phyloP scores from a whole-genome alignment of 352 stramenopile genomes.

The Thalassiosira hispida region DNA sequence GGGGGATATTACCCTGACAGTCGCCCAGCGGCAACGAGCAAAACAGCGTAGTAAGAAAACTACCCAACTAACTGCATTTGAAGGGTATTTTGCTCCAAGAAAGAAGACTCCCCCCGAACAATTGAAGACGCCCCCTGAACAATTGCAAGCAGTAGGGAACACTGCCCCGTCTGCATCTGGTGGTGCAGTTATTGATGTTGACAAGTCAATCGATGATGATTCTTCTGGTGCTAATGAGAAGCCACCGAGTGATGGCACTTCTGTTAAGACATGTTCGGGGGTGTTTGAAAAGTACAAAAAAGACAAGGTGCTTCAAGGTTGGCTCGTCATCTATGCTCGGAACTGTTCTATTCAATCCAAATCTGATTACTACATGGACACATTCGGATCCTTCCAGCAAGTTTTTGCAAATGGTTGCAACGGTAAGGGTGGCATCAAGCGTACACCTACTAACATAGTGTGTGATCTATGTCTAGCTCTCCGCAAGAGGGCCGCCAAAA shows the following conservation, averaged over 20 bases:
- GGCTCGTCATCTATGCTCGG: neutral
- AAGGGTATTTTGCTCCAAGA: neutral
- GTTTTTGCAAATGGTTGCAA: neutral
- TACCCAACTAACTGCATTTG: neutral
- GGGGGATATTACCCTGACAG: neutral
- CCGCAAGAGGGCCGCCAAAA: neutral
- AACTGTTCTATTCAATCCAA: neutral
- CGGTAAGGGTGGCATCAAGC: neutral
- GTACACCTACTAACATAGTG: neutral
- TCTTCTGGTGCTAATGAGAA: neutral
- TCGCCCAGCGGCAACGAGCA: neutral
- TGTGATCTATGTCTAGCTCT: neutral
- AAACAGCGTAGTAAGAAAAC: neutral
- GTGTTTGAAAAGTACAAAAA: neutral
- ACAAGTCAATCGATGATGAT: neutral
- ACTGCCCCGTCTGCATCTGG: neutral
- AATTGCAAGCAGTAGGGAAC: neutral
- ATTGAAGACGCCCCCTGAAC: neutral
- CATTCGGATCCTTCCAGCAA: neutral
- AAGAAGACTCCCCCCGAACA: neutral
- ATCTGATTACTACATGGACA: neutral
- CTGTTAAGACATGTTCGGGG: neutral
- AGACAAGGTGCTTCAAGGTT: neutral
- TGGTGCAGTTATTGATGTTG: neutral
- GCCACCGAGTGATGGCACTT: neutral